Conservation (phyloP, 805 yeast genomes). For the Cyberlindnera saturnus region DNA sequence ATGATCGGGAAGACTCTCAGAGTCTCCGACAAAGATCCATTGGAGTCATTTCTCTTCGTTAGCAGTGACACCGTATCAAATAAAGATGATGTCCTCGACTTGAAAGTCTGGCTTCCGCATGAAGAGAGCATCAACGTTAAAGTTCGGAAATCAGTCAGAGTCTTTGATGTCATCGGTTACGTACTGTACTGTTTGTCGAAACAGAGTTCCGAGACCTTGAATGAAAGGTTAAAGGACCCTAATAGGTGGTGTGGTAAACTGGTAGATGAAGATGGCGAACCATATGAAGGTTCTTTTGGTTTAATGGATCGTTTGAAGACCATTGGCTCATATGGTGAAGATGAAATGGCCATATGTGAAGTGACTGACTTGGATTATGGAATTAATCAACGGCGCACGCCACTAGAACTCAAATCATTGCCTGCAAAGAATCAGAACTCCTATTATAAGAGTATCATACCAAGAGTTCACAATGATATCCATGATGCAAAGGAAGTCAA, state of each 20-base stretch:
- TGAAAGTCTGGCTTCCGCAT: conserved; percentile 23
- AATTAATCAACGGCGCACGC: conserved; percentile 27
- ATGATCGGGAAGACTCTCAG: conserved; percentile 34
- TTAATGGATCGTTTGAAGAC: conserved; percentile 64
- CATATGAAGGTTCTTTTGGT: conserved; percentile 87
- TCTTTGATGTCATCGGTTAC: conserved; percentile 52
- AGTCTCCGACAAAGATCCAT: conserved; percentile 29
- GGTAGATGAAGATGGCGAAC: conserved; percentile 91
- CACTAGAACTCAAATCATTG: conserved; percentile 34
- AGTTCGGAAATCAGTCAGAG: conserved; percentile 33
- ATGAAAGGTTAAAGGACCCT: conserved; percentile 34
- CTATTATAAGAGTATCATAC: conserved; percentile 33
- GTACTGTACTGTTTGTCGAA: conserved; percentile 28
- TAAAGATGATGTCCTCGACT: conserved; percentile 15
- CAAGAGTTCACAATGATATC: conserved; percentile 16
- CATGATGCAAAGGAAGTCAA: conserved; percentile 24
- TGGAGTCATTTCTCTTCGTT: conserved; percentile 37
- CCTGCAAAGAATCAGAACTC: conserved; percentile 22
- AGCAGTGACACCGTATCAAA: conserved; percentile 23
- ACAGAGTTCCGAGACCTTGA: conserved; percentile 1
- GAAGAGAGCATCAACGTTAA: conserved; percentile 20
- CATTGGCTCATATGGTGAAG: conserved; percentile 68
- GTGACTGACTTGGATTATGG: conserved; percentile 41
- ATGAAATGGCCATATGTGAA: conserved; percentile 71
- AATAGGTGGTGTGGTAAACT: conserved; percentile 72